Evolutionary conservation across 805 yeast species (phyloP).

Genomic region (Nakazawaea populi): DNA sequence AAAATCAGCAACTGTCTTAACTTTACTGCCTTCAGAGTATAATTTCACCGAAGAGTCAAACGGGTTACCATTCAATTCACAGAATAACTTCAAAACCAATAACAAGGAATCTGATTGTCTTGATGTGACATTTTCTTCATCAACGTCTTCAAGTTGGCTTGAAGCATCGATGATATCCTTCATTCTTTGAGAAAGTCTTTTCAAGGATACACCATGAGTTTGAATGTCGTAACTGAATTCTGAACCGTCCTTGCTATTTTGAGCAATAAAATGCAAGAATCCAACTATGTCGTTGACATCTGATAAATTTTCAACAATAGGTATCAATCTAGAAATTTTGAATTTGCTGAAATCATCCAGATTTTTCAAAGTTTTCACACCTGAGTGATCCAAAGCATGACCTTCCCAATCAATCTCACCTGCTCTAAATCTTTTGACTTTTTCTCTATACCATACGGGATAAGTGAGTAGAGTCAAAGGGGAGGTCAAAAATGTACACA

Average conservation of each 20-base stretch:
- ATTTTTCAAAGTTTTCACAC: background rate
- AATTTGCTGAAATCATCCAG: conserved; percentile 13
- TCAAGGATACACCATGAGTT: conserved; percentile 48
- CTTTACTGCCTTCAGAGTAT: conserved; percentile 20
- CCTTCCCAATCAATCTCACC: conserved; percentile 26
- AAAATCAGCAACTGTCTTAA: conserved; percentile 14
- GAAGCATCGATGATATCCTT: conserved; percentile 68
- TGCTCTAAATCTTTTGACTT: conserved; percentile 29
- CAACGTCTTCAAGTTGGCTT: conserved; percentile 21
- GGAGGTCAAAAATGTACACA: conserved; percentile 74
- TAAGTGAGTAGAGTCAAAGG: conserved; percentile 61
- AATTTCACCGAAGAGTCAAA: conserved; percentile 26
- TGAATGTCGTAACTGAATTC: conserved; percentile 13
- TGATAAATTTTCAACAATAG: conserved; percentile 21
- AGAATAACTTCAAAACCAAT: conserved; percentile 25
- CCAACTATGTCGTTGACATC: conserved; percentile 23
- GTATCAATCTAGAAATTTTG: conserved; percentile 18
- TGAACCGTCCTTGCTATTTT: conserved; percentile 14
- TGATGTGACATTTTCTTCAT: conserved; percentile 22
- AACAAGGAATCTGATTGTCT: conserved; percentile 29
- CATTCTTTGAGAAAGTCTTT: conserved; percentile 60
- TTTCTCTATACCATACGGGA: conserved; percentile 56
- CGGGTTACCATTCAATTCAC: conserved; percentile 22
- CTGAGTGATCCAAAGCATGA: conserved; percentile 14
- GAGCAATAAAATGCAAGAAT: conserved; percentile 19